Conservation (phyloP, 441 rosid species). For the Syzygium malaccense region DNA sequence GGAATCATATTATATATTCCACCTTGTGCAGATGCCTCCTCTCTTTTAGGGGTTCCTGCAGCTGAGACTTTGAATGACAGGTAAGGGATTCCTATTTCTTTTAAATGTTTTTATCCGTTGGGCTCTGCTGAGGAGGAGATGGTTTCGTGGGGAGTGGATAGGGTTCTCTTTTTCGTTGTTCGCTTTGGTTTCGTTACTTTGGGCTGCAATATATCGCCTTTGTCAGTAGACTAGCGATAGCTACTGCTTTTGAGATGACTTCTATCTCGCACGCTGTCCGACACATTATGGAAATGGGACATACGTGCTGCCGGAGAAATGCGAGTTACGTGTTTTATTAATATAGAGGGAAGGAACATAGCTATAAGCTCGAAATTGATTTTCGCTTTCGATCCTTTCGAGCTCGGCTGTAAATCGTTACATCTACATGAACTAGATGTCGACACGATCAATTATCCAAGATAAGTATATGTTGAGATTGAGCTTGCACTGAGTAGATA, state of each 20-base stretch:
- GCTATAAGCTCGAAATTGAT: neutral
- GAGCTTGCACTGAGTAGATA: neutral
- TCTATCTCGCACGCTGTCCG: neutral
- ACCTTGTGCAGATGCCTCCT: neutral
- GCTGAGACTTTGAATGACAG: neutral
- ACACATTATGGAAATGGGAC: neutral
- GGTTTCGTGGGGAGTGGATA: neutral
- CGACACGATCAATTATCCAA: neutral
- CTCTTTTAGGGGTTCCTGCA: neutral
- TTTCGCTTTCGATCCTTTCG: neutral
- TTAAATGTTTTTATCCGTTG: neutral
- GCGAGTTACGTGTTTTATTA: neutral
- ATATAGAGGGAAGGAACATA: neutral
- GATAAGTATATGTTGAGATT: neutral
- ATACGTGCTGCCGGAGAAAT: neutral
- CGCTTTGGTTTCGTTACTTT: neutral
- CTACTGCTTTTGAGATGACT: neutral
- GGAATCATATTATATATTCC: neutral
- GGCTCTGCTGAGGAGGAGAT: neutral
- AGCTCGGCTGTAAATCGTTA: neutral
- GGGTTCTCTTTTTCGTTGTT: neutral
- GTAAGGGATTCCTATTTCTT: neutral
- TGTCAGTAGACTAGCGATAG: neutral
- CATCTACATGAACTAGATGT: neutral
- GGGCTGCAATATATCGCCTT: neutral